Percentiles rank a stretch among this genome's conserved stretches.
Evolutionary conservation across 306 rosid genomes (phyloP).

Genomic region (Citrullus colocynthis): DNA sequence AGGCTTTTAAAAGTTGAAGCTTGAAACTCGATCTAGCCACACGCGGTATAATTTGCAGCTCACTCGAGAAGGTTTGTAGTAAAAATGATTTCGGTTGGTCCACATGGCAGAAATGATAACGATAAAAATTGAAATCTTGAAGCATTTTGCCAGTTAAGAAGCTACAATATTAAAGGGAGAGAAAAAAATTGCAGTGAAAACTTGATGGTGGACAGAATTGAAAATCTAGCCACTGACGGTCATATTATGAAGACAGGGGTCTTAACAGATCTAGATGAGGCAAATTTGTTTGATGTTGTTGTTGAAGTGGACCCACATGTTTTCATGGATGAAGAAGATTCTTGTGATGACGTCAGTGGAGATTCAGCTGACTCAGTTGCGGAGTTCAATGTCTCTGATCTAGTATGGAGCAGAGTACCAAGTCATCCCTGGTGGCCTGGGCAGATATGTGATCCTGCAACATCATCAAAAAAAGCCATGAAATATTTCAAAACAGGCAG

Average conservation of each 20-base stretch:
- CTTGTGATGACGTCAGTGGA: conserved; percentile 1
- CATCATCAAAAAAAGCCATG: conserved; percentile 54
- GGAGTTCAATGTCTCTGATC: conserved; percentile 34
- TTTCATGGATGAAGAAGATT: conserved; percentile 11
- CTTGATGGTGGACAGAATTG: conserved; percentile 15
- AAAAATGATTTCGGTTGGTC: background rate
- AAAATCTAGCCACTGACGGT: conserved; percentile 8
- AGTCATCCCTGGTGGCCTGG: conserved; percentile 99
- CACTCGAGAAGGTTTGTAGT: background rate
- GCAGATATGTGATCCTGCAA: conserved; percentile 60
- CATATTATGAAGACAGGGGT: conserved; percentile 4
- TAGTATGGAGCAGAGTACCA: conserved; percentile 82
- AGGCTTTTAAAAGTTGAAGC: background rate
- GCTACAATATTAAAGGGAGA: background rate
- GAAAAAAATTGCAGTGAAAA: background rate
- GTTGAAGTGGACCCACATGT: conserved; percentile 33
- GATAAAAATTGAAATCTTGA: background rate
- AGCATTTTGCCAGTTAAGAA: background rate
- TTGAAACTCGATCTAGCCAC: background rate
- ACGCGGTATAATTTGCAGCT: background rate
- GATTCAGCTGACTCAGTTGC: conserved; percentile 16
- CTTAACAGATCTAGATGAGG: conserved; percentile 3
- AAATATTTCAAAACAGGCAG: conserved; percentile 34
- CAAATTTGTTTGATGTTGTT: conserved; percentile 26
- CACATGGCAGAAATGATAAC: too few relatives aligned